These are phyloP conservation scores for Boletus coccyginus DNA, from an alignment of 768 basidiomycete genomes.

Conservation along the genomic window DNA sequence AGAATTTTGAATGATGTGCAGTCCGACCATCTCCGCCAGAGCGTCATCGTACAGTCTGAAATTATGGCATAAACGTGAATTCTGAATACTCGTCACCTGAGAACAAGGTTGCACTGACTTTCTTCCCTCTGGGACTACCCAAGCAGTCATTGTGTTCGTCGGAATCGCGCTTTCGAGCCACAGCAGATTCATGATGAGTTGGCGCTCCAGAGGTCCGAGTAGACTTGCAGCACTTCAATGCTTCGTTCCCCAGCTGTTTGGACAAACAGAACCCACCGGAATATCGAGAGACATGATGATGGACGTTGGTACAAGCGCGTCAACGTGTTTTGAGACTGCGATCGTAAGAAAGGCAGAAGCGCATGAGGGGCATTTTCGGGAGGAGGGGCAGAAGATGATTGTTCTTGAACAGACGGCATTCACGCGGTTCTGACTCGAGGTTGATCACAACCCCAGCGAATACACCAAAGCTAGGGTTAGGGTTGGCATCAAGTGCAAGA, in stretches of 20 bases:
- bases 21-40: slow-evolving; percentile 54
- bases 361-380: slow-evolving; percentile 49
- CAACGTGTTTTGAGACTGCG: slow-evolving; percentile 74
- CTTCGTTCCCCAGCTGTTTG: neutral
- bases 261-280: slow-evolving; percentile 52
- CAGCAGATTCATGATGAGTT: slow-evolving; percentile 82
- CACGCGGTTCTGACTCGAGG: neutral
- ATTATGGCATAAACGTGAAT: neutral
- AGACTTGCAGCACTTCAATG: slow-evolving; percentile 44
- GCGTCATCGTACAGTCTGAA: slow-evolving; percentile 71
- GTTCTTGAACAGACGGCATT: slow-evolving; percentile 27
- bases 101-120: slow-evolving; percentile 43
- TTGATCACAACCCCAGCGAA: too few species aligned
- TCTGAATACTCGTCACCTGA: neutral
- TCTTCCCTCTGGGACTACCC: slow-evolving; percentile 74
- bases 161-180: slow-evolving; percentile 82
- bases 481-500: neutral
- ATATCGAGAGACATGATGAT: slow-evolving; percentile 87
- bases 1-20: slow-evolving; percentile 68
- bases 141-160: slow-evolving; percentile 64
- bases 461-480: slow-evolving; percentile 6
- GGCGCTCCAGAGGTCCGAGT: slow-evolving; percentile 74
- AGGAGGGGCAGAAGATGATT: slow-evolving; percentile 9
- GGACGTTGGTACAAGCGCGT: slow-evolving; percentile 81
- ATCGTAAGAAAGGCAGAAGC: slow-evolving; percentile 74